Percentiles rank a stretch among this genome's conserved stretches.
Conservation (phyloP, 139 green algal genomes). For the Picochlorum sp. region DNA sequence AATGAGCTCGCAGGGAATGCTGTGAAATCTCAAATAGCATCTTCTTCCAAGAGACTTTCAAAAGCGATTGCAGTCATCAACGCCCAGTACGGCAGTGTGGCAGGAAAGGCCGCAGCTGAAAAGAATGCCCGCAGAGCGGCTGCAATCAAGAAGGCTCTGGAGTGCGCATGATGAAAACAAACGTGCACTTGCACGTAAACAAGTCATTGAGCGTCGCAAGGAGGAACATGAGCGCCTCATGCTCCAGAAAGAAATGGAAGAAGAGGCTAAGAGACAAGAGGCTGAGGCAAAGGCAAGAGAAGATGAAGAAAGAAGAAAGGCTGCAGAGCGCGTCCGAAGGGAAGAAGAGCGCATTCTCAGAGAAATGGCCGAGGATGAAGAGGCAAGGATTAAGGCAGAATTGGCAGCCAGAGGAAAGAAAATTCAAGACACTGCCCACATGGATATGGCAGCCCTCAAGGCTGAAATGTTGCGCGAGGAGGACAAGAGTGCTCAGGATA, state of each 20-base stretch:
- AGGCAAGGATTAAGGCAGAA: constrained; percentile 18
- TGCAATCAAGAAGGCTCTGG: constrained; percentile 33
- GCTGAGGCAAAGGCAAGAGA: constrained; percentile 50
- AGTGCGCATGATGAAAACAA: constrained; percentile 69
- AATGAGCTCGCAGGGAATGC: constrained; percentile 51
- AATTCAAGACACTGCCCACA: constrained; percentile 16
- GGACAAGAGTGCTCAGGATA: constrained; percentile 50
- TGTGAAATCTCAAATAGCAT: constrained; percentile 47
- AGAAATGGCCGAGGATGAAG: constrained; percentile 75
- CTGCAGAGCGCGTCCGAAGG: constrained; percentile 40
- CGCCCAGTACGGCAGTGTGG: constrained; percentile 1
- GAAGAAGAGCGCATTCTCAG: constrained; percentile 67
- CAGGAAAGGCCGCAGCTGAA: constrained; percentile 6
- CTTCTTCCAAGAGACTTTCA: constrained; percentile 57
- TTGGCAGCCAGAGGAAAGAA: constrained; percentile 27
- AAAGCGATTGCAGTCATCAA: constrained; percentile 54
- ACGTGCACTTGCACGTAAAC: constrained; percentile 66
- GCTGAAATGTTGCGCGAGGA: constrained; percentile 54
- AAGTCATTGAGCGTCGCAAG: constrained; percentile 92
- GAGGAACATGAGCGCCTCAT: constrained; percentile 80
- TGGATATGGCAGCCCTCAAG: constrained; percentile 25
- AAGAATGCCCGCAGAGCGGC: constrained; percentile 19
- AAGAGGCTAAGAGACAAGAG: constrained; percentile 55
- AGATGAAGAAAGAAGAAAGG: constrained; percentile 58
- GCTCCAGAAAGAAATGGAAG: constrained; percentile 76